Evolutionary conservation across 2,329 filamentous ascomycete genomes (phyloP).

Genomic region (Fusarium sp.): DNA sequence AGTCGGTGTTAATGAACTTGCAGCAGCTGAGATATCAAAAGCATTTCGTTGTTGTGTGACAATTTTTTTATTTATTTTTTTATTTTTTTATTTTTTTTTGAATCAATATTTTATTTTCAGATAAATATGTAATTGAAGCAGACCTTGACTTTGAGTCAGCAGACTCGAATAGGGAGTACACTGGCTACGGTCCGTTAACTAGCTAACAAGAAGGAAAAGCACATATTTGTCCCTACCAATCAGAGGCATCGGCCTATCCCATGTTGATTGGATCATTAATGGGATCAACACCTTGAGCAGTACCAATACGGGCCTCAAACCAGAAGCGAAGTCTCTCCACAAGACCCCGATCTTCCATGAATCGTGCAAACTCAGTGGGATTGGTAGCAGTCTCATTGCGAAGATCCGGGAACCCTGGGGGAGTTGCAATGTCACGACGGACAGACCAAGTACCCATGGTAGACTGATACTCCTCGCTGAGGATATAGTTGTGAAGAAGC

Average conservation of each 20-base stretch:
- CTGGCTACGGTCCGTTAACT: neutral
- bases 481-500: conserved; percentile 22
- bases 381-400: conserved; percentile 22
- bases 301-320: conserved; percentile 25
- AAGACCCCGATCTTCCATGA: conserved; percentile 6
- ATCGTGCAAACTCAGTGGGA: conserved; percentile 15
- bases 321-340: conserved; percentile 30
- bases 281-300: conserved; percentile 4
- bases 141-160: neutral
- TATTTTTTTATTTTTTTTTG: too few species aligned
- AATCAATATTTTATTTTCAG: too few species aligned
- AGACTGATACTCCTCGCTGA: conserved; percentile 14
- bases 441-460: conserved; percentile 14
- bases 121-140: neutral
- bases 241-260: neutral
- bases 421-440: conserved; percentile 6
- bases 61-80: too few species aligned
- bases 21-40: too few species aligned
- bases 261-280: neutral
- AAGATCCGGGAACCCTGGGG: conserved; percentile 5
- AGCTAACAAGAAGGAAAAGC: neutral
- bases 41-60: too few species aligned
- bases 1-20: too few species aligned
- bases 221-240: neutral
- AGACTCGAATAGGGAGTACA: neutral